These are phyloP conservation scores for Vanrija pseudolonga DNA, from an alignment of 1,284 basidiomycete species.

Conservation along the genomic window DNA sequence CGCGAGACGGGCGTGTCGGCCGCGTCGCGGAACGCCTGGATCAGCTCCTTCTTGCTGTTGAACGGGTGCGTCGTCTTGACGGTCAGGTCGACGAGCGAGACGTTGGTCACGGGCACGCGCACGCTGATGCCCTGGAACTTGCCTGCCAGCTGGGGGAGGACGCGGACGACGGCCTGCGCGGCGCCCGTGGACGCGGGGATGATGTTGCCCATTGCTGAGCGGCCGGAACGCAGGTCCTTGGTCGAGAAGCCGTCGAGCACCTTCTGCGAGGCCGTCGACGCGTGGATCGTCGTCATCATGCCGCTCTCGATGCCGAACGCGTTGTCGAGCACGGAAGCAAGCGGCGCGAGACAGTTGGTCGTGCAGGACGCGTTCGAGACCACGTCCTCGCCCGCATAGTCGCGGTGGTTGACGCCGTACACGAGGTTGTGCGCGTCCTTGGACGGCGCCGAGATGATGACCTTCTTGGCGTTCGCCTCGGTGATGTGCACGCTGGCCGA, in stretches of 20 bases:
- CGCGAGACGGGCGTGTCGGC: slow-evolving; percentile 20
- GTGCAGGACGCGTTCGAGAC: slow-evolving; percentile 50
- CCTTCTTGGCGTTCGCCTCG: slow-evolving; percentile 45
- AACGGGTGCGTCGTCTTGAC: slow-evolving; percentile 44
- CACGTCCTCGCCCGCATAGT: slow-evolving; percentile 43
- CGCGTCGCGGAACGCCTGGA: slow-evolving; percentile 42
- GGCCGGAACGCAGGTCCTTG: slow-evolving; percentile 47
- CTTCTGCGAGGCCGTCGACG: slow-evolving; percentile 48
- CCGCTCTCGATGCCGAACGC: slow-evolving; percentile 49
- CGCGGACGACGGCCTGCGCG: slow-evolving; percentile 47
- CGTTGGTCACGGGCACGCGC: slow-evolving; percentile 51
- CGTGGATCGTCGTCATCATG: slow-evolving; percentile 53
- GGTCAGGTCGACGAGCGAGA: slow-evolving; percentile 50
- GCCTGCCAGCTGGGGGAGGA: slow-evolving; percentile 49
- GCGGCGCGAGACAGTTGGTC: slow-evolving; percentile 51
- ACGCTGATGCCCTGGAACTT: slow-evolving; percentile 50
- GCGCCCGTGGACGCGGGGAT: slow-evolving; percentile 50
- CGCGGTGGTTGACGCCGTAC: slow-evolving; percentile 48
- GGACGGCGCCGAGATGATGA: slow-evolving; percentile 49
- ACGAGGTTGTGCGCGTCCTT: slow-evolving; percentile 46
- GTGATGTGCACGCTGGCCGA: slow-evolving; percentile 44
- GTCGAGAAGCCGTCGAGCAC: slow-evolving; percentile 49
- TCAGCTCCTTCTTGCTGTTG: slow-evolving; percentile 41
- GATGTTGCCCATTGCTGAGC: slow-evolving; percentile 47
- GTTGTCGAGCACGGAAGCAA: slow-evolving; percentile 45